phyloP scores from a whole-genome alignment of 768 basidiomycete genomes.

The Leccinum olivaceopallidum region DNA sequence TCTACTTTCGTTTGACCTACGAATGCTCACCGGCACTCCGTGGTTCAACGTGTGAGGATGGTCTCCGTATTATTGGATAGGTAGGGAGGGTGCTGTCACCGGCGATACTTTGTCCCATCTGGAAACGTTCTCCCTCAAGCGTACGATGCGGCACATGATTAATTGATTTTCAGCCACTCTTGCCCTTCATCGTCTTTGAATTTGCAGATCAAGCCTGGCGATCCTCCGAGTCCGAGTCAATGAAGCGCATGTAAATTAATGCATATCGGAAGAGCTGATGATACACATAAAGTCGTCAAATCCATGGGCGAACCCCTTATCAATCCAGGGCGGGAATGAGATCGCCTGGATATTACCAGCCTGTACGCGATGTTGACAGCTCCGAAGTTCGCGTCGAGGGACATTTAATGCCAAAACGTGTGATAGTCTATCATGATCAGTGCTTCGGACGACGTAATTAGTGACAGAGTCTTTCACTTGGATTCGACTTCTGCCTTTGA shows the following conservation, averaged over 20 bases:
- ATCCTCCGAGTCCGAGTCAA: conserved; percentile 15
- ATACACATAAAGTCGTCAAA: conserved; percentile 17
- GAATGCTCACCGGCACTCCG: not conserved
- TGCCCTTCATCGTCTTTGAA: conserved; percentile 7
- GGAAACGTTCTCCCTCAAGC: conserved; percentile 5
- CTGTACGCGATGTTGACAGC: conserved; percentile 4
- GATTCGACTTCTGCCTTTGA: conserved; percentile 11
- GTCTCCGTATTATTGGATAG: conserved; percentile 9
- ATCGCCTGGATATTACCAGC: conserved; percentile 5
- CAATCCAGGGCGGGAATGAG: conserved; percentile 6
- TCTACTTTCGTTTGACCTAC: conserved; percentile 1
- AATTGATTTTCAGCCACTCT: conserved; percentile 12
- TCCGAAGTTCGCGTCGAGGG: conserved; percentile 7
- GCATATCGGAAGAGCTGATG: not conserved
- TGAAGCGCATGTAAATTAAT: conserved; percentile 13
- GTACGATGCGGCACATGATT: conserved; percentile 13
- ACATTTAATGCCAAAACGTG: conserved; percentile 11
- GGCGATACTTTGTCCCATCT: conserved; percentile 6
- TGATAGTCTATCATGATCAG: conserved; percentile 1
- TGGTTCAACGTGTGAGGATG: not conserved
- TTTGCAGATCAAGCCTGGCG: conserved; percentile 10
- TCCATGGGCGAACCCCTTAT: conserved; percentile 11
- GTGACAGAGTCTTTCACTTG: conserved; percentile 4
- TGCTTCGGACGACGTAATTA: conserved; percentile 9
- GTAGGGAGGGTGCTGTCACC: conserved; percentile 8